Evolutionary conservation across 1,284 basidiomycete species (phyloP), one percentile per base, ranked within the genome.

Genomic region (Ganoderma leucocontextum): DNA sequence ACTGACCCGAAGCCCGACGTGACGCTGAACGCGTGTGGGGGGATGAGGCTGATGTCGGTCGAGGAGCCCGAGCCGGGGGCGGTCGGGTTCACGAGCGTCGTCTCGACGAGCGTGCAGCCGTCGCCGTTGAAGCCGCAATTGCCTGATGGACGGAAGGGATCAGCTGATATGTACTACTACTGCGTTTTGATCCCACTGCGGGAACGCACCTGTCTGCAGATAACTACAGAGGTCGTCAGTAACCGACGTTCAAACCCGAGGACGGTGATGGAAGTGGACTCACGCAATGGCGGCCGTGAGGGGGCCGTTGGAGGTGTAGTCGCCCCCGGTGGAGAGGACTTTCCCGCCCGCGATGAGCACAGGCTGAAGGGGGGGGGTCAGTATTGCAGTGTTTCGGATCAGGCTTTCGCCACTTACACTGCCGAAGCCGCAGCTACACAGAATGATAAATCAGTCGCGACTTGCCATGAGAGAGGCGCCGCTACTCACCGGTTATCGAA

Each of bases 21-120:
- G 36, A 81, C 81, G 67, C 78, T 79, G 72, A 78, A 78, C 3
- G 73, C 75, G 69, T 82, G 81, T 17, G 82, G 82, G 1, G 71
- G 1, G 55, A 86, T 86, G 70, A 86, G 76, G 67, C 83, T 84
- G 60, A 86, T 76, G 68, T 86, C 85, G 10, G 76, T 73, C 53
- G 79, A 81, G 8, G 83, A 82, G 12, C 84, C 84, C 68, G 81
- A 77, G 5, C 84, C 84, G 4, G 75, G 55, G 41, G 75, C 75
- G n/a, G 74, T 72, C 7, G 84, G 80, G 73, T 86, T 83, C 64
- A 75, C 77, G 65, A 86, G 76, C 36, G 82, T 85, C 76, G 78
- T 82, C 75, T 86, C 84, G 29, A 86, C 9, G 38, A 83, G 72
- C 1, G 78, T 71, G 63, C 85, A 86, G 5, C 76, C 65, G 72